These are phyloP conservation scores for Botryosphaeria dothidea DNA, from an alignment of 2,329 filamentous ascomycete genomes.

Conservation along the genomic window DNA sequence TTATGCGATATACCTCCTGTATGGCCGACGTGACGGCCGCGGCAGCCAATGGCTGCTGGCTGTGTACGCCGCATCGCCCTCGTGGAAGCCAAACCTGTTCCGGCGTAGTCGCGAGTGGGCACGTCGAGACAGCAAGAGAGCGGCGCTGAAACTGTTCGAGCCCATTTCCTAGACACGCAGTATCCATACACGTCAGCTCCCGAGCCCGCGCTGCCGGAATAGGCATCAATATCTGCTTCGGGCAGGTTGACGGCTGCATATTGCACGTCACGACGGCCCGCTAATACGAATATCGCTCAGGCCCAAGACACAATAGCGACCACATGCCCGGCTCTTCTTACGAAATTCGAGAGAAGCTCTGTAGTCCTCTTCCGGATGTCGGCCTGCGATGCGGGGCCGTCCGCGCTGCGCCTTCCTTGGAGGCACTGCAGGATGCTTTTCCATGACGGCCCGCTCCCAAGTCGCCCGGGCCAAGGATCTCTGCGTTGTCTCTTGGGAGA, in stretches of 20 bases:
- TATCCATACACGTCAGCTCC: conserved; percentile 1
- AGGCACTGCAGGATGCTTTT: not conserved
- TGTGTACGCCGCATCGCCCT: not conserved
- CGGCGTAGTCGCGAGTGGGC: not conserved
- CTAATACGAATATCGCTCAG: not conserved
- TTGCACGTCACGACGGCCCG: not conserved
- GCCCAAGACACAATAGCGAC: not conserved
- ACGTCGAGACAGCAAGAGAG: not conserved
- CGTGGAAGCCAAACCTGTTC: not conserved
- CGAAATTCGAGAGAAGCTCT: not conserved
- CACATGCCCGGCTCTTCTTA: not conserved
- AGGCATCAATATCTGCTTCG: not conserved
- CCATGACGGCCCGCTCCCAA: not conserved
- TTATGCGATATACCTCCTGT: not conserved
- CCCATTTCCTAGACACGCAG: not conserved
- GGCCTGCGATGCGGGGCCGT: not conserved
- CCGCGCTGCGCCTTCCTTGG: not conserved
- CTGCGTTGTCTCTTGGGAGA: not conserved
- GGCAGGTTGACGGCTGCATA: not conserved
- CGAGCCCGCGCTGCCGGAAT: not conserved
- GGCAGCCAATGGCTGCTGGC: not conserved
- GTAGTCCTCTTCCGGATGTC: not conserved
- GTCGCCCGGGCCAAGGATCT: not conserved
- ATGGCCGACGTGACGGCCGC: not conserved
- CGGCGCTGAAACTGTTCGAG: not conserved